phyloP scores from a whole-genome alignment of 495 filamentous ascomycete species.

The Hypomontagnella monticulosa region DNA sequence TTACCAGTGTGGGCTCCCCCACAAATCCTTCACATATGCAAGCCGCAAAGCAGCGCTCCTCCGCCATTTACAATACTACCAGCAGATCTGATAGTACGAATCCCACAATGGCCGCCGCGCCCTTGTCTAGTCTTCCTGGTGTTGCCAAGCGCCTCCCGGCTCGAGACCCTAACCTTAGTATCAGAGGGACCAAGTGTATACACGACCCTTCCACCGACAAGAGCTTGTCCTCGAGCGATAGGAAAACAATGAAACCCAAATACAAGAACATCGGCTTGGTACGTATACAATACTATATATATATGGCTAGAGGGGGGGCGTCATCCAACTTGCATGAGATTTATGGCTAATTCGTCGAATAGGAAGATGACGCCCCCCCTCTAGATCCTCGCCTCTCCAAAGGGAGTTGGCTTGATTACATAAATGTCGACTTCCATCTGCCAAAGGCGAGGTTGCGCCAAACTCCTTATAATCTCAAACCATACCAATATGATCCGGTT shows the following conservation, averaged over 20 bases:
- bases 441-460: slow-evolving; percentile 77
- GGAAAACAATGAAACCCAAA: slow-evolving; percentile 71
- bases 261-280: slow-evolving; percentile 77
- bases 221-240: slow-evolving; percentile 60
- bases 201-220: slow-evolving; percentile 79
- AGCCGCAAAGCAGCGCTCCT: slow-evolving; percentile 50
- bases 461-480: slow-evolving; percentile 79
- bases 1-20: slow-evolving; percentile 82
- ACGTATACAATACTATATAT: slow-evolving; percentile 60
- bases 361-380: slow-evolving; percentile 73
- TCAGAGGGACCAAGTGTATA: slow-evolving; percentile 73
- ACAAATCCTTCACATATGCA: slow-evolving; percentile 64
- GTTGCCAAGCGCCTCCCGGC: slow-evolving; percentile 66
- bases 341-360: slow-evolving; percentile 62
- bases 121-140: slow-evolving; percentile 36
- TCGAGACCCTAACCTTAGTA: slow-evolving; percentile 66
- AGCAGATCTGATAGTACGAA: slow-evolving; percentile 45
- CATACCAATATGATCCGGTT: slow-evolving; percentile 78
- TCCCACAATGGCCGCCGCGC: slow-evolving; percentile 27
- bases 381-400: slow-evolving; percentile 80
- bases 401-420: slow-evolving; percentile 63
- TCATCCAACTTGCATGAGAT: slow-evolving; percentile 62
- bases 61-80: slow-evolving; percentile 43
- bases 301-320: slow-evolving; percentile 54
- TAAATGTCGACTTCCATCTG: slow-evolving; percentile 72